Evolutionary conservation across 345 rosid species (phyloP).

Genomic region (Isatis tinctoria): DNA sequence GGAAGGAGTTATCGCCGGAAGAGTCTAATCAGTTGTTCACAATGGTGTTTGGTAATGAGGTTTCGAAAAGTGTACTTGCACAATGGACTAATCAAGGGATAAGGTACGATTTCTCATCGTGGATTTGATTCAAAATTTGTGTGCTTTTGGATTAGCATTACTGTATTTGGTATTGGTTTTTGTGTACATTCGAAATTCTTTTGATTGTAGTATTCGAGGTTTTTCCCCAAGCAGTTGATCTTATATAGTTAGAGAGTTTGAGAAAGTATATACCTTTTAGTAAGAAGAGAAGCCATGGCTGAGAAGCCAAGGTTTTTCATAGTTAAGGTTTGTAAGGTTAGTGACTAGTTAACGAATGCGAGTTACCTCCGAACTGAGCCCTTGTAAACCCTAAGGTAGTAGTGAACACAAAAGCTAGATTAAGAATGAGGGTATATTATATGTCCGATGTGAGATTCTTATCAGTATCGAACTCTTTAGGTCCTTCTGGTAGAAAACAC

Average conservation of each 20-base stretch:
- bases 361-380: neutral
- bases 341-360: neutral
- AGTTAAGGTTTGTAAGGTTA: neutral
- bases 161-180: neutral
- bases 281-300: neutral
- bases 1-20: conserved; percentile 34
- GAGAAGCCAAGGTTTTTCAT: neutral
- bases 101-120: conserved; percentile 43
- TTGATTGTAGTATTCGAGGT: neutral
- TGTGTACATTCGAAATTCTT: neutral
- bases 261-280: neutral
- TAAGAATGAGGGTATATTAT: neutral
- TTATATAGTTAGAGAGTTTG: neutral
- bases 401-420: neutral
- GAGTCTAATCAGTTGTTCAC: conserved; percentile 65
- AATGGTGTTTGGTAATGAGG: conserved; percentile 69
- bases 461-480: neutral
- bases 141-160: neutral
- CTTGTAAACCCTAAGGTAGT: neutral
- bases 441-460: neutral
- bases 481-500: too few species aligned
- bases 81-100: conserved; percentile 99
- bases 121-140: neutral
- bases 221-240: neutral
- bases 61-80: conserved; percentile 68